Evolutionary conservation across 495 filamentous ascomycete genomes (phyloP).

Genomic region (Aspergillus avenaceus): DNA sequence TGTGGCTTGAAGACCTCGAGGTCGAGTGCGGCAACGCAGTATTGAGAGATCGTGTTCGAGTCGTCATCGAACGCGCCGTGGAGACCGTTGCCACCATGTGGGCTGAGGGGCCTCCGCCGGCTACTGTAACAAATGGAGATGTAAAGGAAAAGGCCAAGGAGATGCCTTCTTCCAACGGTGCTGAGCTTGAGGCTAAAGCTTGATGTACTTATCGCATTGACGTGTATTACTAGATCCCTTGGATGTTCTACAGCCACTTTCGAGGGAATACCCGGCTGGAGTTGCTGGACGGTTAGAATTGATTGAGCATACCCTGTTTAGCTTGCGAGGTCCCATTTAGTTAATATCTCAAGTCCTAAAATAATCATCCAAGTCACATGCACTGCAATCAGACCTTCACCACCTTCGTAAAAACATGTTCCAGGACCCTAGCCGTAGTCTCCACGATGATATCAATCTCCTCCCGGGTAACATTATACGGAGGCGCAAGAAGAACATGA

Average conservation of each 20-base stretch:
- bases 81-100: slow-evolving; percentile 82
- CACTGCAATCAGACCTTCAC: slow-evolving; percentile 1
- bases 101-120: slow-evolving; percentile 30
- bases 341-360: too few relatives aligned
- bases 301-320: too few relatives aligned
- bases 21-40: slow-evolving; percentile 77
- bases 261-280: not conserved
- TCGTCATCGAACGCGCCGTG: slow-evolving; percentile 87
- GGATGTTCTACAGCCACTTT: not conserved
- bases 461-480: slow-evolving; percentile 61
- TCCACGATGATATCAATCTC: slow-evolving; percentile 60
- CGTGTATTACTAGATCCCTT: slow-evolving; percentile 8
- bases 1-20: slow-evolving; percentile 88
- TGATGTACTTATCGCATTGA: slow-evolving; percentile 9
- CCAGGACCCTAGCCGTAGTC: slow-evolving; percentile 30
- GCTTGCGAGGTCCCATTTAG: too few relatives aligned
- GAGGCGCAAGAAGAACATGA: slow-evolving; percentile 70
- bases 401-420: slow-evolving; percentile 28
- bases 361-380: too few relatives aligned
- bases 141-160: slow-evolving; percentile 14
- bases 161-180: slow-evolving; percentile 16
- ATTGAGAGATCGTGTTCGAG: slow-evolving; percentile 73
- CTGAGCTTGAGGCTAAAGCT: slow-evolving; percentile 24
- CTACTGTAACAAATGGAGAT: slow-evolving; percentile 14
- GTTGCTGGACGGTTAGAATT: not conserved